These are phyloP conservation scores for Chenopodium berlandieri DNA, from an alignment of 148 eudicot species.

Conservation along the genomic window DNA sequence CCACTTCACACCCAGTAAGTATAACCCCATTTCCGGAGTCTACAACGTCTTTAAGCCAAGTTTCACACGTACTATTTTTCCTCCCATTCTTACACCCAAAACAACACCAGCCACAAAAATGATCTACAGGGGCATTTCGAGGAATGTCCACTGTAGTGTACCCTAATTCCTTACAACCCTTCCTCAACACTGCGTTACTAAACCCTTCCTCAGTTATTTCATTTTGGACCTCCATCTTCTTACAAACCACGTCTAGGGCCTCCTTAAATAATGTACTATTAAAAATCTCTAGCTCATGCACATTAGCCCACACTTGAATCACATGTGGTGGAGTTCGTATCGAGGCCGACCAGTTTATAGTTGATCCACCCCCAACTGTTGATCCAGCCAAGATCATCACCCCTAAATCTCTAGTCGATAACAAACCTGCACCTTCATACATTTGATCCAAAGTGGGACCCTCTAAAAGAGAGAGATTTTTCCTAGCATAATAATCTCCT, in stretches of 20 bases:
- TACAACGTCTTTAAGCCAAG: conserved; percentile 68
- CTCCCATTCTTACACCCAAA: conserved; percentile 77
- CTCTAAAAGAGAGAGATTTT: conserved; percentile 60
- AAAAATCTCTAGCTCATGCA: conserved; percentile 44
- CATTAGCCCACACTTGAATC: conserved; percentile 49
- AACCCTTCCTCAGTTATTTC: conserved; percentile 60
- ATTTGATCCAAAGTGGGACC: conserved; percentile 55
- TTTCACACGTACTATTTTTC: conserved; percentile 65
- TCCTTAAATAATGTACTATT: conserved; percentile 42
- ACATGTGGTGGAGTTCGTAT: conserved; percentile 61
- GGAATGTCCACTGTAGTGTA: conserved; percentile 50
- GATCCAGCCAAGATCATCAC: conserved; percentile 59
- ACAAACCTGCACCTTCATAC: conserved; percentile 62
- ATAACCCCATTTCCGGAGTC: conserved; percentile 63
- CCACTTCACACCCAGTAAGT: conserved; percentile 44
- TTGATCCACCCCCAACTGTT: conserved; percentile 79
- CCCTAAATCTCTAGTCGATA: conserved; percentile 43
- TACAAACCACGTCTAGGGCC: conserved; percentile 58
- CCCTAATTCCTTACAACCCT: conserved; percentile 68
- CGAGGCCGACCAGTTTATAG: conserved; percentile 76
- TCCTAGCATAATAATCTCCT: conserved; percentile 56
- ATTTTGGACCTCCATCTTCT: conserved; percentile 68
- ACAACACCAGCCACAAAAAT: conserved; percentile 83
- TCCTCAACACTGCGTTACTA: conserved; percentile 52
- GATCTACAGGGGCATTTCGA: conserved; percentile 50